Conservation (phyloP, 148 eudicot species). For the Arctostaphylos glauca region DNA sequence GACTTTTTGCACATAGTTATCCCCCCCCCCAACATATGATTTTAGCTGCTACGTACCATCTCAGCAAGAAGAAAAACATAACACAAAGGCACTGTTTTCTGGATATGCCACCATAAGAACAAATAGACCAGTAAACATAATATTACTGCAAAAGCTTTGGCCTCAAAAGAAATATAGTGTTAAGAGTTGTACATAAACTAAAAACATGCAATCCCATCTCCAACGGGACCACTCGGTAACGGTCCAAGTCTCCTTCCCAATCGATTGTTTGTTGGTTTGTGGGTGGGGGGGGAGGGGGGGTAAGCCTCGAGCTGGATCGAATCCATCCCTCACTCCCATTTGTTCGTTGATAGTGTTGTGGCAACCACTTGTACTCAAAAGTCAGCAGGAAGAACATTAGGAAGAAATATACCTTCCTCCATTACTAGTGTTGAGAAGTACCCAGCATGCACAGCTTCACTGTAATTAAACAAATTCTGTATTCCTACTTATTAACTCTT, state of each 20-base stretch:
- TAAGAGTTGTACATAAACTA: background rate
- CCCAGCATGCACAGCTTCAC: background rate
- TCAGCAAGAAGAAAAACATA: slow-evolving; percentile 3
- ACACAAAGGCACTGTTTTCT: background rate
- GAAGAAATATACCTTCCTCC: background rate
- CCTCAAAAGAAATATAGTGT: background rate
- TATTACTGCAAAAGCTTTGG: background rate
- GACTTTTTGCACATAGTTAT: background rate
- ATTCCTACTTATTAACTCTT: background rate
- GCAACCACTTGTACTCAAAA: background rate
- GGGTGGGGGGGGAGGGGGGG: too few species aligned
- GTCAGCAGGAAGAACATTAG: background rate
- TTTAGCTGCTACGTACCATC: background rate
- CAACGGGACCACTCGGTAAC: too few species aligned
- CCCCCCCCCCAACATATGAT: background rate
- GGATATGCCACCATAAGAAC: background rate
- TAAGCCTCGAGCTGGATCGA: too few species aligned
- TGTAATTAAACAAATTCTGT: background rate
- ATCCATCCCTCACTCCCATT: too few species aligned
- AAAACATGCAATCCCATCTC: too few species aligned
- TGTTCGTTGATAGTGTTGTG: background rate
- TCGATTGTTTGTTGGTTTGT: too few species aligned
- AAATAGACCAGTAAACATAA: background rate
- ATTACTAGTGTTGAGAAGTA: background rate
- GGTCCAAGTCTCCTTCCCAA: too few species aligned